A percentile compares a stretch with the other conserved stretches of the same genome.
phyloP scores from a whole-genome alignment of 2,329 filamentous ascomycete species.

The Colletotrichum lindemuthianum region DNA sequence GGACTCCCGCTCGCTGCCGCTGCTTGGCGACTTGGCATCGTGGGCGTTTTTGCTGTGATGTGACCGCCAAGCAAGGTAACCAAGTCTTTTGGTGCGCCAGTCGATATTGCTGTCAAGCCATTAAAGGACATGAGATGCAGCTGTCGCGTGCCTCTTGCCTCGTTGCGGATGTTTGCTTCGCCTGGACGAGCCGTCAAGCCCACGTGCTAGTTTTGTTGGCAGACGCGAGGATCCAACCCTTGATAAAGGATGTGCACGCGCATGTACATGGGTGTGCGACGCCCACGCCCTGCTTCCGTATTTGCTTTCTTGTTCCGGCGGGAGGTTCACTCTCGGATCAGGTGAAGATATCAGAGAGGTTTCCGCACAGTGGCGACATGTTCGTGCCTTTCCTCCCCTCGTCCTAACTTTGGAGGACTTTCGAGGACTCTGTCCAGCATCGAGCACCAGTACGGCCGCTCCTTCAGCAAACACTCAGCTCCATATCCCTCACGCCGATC shows the following conservation, averaged over 20 bases:
- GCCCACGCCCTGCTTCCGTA: background rate
- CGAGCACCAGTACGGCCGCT: too few species aligned
- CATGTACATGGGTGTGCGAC: background rate
- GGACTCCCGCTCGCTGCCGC: conserved; percentile 27
- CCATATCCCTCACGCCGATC: too few species aligned
- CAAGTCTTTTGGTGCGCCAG: conserved; percentile 18
- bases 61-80: conserved; percentile 21
- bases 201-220: conserved; percentile 27
- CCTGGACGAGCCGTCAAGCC: background rate
- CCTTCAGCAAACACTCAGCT: too few species aligned
- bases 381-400: too few species aligned
- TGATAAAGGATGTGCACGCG: background rate
- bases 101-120: conserved; percentile 7
- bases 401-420: too few species aligned
- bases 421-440: too few species aligned
- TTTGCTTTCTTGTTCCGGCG: background rate
- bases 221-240: background rate
- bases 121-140: background rate
- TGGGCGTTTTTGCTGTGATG: conserved; percentile 6
- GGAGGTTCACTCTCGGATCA: too few species aligned
- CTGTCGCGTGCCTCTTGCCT: conserved; percentile 33
- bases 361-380: too few species aligned
- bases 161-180: conserved; percentile 3
- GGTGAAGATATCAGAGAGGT: too few species aligned
- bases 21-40: conserved; percentile 34